These are phyloP conservation scores for Alternaria viburni DNA, from an alignment of 2,329 filamentous ascomycete species.

Conservation along the genomic window DNA sequence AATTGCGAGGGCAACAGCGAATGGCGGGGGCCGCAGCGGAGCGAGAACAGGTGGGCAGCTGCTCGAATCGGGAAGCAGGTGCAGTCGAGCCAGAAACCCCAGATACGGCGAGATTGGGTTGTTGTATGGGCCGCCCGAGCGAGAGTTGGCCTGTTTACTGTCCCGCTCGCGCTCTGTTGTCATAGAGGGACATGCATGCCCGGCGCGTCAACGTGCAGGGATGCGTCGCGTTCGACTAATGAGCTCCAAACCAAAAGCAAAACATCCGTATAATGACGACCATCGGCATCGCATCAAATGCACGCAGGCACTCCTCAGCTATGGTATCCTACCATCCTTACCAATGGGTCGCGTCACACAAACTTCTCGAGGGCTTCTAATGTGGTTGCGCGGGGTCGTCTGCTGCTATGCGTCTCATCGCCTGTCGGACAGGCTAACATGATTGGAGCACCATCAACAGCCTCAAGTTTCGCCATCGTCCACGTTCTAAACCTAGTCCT, in stretches of 20 bases:
- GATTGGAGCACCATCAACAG: constrained; percentile 16
- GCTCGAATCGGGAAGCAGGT: neutral
- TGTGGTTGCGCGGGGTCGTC: constrained; percentile 6
- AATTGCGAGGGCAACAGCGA: constrained; percentile 25
- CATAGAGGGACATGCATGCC: constrained; percentile 24
- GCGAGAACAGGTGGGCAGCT: neutral
- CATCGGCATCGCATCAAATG: neutral
- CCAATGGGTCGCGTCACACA: neutral
- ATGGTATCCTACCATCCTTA: neutral
- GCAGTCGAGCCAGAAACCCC: neutral
- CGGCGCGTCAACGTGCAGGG: constrained; percentile 27
- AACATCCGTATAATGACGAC: neutral
- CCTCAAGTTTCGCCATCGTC: constrained; percentile 6
- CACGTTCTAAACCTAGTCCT: neutral
- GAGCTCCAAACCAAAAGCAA: constrained; percentile 5
- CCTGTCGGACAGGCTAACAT: neutral
- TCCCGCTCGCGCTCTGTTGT: constrained; percentile 21
- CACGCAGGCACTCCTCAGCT: neutral
- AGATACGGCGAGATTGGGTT: neutral
- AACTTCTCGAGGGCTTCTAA: neutral
- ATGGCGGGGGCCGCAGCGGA: constrained; percentile 7
- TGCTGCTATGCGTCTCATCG: constrained; percentile 18
- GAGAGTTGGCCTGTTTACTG: constrained; percentile 13
- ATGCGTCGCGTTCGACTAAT: constrained; percentile 13
- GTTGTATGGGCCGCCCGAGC: neutral